Base-by-base conservation (phyloP, 306 rosid genomes). In the Lagenaria siceraria region DNA sequence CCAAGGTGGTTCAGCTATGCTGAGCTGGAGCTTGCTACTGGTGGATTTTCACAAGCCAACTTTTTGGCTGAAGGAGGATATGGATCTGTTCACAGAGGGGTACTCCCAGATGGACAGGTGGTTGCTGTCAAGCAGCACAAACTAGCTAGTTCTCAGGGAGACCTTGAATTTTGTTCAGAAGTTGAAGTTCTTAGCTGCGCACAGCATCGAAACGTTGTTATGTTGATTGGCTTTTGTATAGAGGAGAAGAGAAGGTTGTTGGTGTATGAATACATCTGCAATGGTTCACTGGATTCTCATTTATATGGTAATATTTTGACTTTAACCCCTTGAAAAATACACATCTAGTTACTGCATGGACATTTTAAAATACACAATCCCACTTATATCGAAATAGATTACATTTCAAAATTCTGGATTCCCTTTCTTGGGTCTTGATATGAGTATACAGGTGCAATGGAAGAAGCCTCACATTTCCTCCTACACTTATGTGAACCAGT, bases 171-270 rank as follows among this genome's bases (percentile, higher is more conserved):
- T 80, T 96, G 99, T 80, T 92, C 99, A 0, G 99, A 96, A 84
- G 99, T 96, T 1, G 99, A 96, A 92, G 99, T 96, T 77, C 84
- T 96, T 51, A 96, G 99, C 85, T 96, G 99, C 81, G 99, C 99
- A 77, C 99, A 96, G 80, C 99, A 96, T 72, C 88, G 99, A 61
- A 96, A 96, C 78, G 99, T 96, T 75, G 99, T 96, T 53, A 92
- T 96, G 99, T 85, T 96, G 83, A 92, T 92, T 74, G 99, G 99
- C 4, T 96, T 92, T 86, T 96, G 99, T 72, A 90, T 96, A 51
- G 99, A 96, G 92, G 96, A 96, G 82, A 92, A 83, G 80, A 85
- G 98, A 88, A 87, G 99, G 84, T 84, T 96, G 74, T 84, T 96
- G 77, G 99, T 96, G 82, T 96, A 96, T 53, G 99, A 96, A 80